These are phyloP conservation scores for Fusarium acutatum DNA, from an alignment of 2,329 filamentous ascomycete genomes.

Conservation along the genomic window DNA sequence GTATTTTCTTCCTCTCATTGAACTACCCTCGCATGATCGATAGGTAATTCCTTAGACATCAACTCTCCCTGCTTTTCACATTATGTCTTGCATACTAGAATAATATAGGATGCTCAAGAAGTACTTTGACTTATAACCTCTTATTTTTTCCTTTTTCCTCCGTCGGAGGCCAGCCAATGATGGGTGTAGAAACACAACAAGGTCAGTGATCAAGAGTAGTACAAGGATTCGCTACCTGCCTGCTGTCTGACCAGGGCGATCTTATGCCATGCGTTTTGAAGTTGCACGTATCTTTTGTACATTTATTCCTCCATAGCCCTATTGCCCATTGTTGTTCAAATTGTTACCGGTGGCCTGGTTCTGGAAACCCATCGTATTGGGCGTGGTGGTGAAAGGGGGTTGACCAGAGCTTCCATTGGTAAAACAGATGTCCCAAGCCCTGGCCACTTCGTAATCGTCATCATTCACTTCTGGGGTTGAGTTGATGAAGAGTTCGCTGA, in stretches of 20 bases:
- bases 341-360: background rate
- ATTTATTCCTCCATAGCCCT: background rate
- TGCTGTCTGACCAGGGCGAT: background rate
- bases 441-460: background rate
- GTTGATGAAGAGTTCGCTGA: slow-evolving; percentile 1
- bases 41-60: slow-evolving; percentile 26
- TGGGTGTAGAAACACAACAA: background rate
- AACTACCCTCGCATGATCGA: slow-evolving; percentile 16
- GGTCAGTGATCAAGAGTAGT: background rate
- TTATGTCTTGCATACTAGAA: slow-evolving; percentile 18
- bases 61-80: slow-evolving; percentile 10
- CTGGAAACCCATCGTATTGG: background rate
- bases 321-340: background rate
- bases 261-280: background rate
- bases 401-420: background rate
- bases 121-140: background rate
- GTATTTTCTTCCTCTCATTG: slow-evolving; percentile 8
- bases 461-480: background rate
- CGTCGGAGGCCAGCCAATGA: background rate
- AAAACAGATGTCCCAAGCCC: slow-evolving; percentile 1
- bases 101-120: slow-evolving; percentile 19
- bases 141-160: background rate
- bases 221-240: background rate
- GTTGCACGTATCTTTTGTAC: background rate
- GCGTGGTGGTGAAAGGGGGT: background rate